These are phyloP conservation scores for Colletotrichum orchidophilum DNA, from an alignment of 2,329 filamentous ascomycete genomes.

Conservation along the genomic window DNA sequence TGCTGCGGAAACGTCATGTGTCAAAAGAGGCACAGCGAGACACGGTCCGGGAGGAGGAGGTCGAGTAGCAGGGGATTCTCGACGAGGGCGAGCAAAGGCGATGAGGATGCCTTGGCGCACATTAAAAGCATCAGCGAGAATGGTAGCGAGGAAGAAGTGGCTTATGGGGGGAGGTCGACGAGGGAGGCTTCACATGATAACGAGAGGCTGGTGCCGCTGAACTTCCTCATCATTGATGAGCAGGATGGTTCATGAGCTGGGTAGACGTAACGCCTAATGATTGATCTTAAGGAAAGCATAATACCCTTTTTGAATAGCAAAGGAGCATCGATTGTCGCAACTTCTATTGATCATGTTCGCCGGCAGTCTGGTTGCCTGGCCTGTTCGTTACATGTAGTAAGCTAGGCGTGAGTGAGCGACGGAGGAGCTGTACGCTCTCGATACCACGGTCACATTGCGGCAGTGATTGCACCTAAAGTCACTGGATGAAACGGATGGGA, in stretches of 20 bases:
- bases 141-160: slow-evolving; percentile 22
- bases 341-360: no score
- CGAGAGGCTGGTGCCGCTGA: background rate
- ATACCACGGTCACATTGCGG: no score
- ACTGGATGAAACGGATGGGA: no score
- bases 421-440: no score
- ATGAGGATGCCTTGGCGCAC: background rate
- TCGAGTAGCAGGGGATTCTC: slow-evolving; percentile 6
- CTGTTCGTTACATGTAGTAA: no score
- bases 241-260: background rate
- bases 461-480: no score
- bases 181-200: slow-evolving; percentile 3
- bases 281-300: background rate
- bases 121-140: slow-evolving; percentile 5
- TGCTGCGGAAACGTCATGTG: slow-evolving; percentile 11
- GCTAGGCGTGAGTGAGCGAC: no score
- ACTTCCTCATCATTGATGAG: background rate
- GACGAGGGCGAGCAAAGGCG: background rate
- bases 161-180: background rate
- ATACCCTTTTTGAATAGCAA: background rate
- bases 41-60: background rate
- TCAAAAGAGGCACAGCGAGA: slow-evolving; percentile 2
- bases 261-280: no score
- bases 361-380: no score
- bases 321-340: no score